A percentile compares a stretch with the other conserved stretches of the same genome.
phyloP scores from a whole-genome alignment of 164 flowering plant genomes.

The Aristolochia californica region DNA sequence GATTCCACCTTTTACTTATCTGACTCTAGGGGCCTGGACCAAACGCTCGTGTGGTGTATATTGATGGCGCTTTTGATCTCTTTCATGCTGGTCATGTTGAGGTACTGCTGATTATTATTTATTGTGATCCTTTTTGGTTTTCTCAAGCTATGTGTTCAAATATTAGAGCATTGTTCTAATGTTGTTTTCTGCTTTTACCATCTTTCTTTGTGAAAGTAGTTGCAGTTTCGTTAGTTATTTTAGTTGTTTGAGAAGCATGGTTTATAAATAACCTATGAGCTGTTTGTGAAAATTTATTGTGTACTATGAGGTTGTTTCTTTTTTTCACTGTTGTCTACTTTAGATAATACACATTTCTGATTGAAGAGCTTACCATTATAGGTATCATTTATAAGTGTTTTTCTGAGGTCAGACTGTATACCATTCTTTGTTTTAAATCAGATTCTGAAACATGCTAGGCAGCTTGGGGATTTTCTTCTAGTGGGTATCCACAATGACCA shows the following conservation, averaged over 20 bases:
- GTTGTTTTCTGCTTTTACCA: neutral
- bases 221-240: neutral
- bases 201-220: neutral
- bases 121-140: too few species aligned
- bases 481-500: conserved; percentile 65
- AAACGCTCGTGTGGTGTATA: conserved; percentile 68
- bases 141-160: too few species aligned
- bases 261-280: neutral
- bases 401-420: neutral
- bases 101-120: conserved; percentile 22
- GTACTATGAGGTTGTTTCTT: neutral
- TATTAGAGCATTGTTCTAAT: too few species aligned
- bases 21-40: conserved; percentile 68
- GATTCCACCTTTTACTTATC: conserved; percentile 1
- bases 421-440: conserved; percentile 7
- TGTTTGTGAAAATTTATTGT: neutral
- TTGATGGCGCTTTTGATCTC: conserved; percentile 88
- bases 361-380: too few species aligned
- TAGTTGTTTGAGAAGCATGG: neutral
- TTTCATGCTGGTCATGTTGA: conserved; percentile 93
- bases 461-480: conserved; percentile 72
- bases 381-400: neutral
- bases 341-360: too few species aligned
- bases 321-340: neutral
- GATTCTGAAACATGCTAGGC: conserved; percentile 60